Conservation (phyloP, 805 yeast genomes). For the Metschnikowia amazonensis region DNA sequence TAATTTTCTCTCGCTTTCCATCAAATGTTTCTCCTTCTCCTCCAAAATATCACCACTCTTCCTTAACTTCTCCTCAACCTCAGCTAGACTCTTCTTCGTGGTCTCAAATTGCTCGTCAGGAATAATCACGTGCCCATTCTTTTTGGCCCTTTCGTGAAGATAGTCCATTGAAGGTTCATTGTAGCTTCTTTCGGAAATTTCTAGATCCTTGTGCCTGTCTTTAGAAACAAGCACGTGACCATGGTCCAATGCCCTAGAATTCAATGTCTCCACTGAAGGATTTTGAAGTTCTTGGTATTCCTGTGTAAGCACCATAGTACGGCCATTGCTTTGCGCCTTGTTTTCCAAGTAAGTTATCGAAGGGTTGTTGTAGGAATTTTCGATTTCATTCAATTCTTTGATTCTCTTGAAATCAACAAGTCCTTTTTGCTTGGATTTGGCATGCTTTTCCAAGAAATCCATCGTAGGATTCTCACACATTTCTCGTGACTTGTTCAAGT, state of each 20-base stretch:
- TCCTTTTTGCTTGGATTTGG: constrained; percentile 15
- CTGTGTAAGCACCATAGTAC: neutral
- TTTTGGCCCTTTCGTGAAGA: constrained; percentile 3
- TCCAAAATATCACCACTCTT: neutral
- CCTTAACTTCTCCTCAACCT: neutral
- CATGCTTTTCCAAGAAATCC: constrained; percentile 15
- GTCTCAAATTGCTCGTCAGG: constrained; percentile 2
- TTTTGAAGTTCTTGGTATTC: neutral
- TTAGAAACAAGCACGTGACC: constrained; percentile 9
- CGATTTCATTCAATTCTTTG: constrained; percentile 10
- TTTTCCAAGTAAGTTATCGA: constrained; percentile 14
- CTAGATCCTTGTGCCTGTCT: constrained; percentile 4
- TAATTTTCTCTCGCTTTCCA: neutral
- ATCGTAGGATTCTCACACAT: constrained; percentile 8
- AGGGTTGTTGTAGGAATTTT: constrained; percentile 15
- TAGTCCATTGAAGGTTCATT: constrained; percentile 7
- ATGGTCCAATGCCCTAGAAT: constrained; percentile 3
- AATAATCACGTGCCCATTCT: constrained; percentile 4
- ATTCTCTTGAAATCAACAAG: constrained; percentile 12
- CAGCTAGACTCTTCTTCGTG: neutral
- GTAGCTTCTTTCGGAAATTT: constrained; percentile 3
- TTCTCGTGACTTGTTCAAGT: constrained; percentile 4
- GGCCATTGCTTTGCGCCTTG: constrained; percentile 2
- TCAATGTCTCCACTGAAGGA: constrained; percentile 6
- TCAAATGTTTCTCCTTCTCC: neutral